Base-by-base conservation (phyloP, 805 yeast genomes). In the Hemisphaericaspora nanyangensis region DNA sequence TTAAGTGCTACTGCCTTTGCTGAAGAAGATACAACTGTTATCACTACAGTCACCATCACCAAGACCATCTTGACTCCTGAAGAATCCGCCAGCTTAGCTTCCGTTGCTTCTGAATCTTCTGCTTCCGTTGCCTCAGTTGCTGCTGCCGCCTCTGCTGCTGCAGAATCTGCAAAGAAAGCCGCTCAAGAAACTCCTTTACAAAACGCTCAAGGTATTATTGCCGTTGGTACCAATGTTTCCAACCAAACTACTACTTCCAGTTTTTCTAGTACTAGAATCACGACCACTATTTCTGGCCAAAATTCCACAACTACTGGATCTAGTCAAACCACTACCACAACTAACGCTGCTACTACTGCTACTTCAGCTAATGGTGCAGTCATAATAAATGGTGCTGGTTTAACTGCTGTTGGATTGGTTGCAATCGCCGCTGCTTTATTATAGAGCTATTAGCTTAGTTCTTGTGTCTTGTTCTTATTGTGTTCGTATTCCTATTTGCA, bases 11-110 rank as follows among this genome's bases (percentile, higher is more conserved):
- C 40, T 15, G 48, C 31, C 35, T 38, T 36, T 35, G 52, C 39
- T 27, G 48, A 26, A 40, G 10, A 46, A 13, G 68, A 70, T 22
- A 68, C 75, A 34, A 72, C 77, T 39, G 54, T 67, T 20, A 45
- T 55, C 20, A 51, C 68, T 38, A 74, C 78, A 20, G 49, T 74
- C 42, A 73, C 78, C 17, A 56, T 70, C 42, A 73, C 79, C 34
- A 56, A 58, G 37, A 74, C 79, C 20, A 37, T 70, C 32, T 63
- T 70, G 51, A 60, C 76, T 22, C 77, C 78, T 25, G 61, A 65
- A 39, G 74, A 74, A 53, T 62, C 71, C 37, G 53, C 54, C 4
- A 61, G 67, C 41, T 22, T 48, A 5, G 61, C 63, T 17, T 39
- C 46, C 8, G 52, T 45, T 19, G 45, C 49, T 27, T 41, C 48